phyloP scores from a whole-genome alignment of 805 yeast species.

The Dipodascopsis tothii region DNA sequence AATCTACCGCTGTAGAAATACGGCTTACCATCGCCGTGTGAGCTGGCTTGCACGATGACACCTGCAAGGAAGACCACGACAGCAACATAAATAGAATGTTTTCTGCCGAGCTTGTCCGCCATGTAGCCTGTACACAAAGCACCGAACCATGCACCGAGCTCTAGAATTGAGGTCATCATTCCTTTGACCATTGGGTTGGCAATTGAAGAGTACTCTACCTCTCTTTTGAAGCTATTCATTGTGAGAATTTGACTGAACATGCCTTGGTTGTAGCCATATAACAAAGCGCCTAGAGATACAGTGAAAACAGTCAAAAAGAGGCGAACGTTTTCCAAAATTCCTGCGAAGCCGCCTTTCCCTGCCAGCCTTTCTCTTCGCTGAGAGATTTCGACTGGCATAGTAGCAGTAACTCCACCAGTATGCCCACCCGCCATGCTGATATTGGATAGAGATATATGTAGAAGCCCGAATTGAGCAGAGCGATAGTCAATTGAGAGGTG shows the following conservation, averaged over 20 bases:
- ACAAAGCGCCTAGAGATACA: background rate
- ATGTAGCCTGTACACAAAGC: slow-evolving; percentile 3
- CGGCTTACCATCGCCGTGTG: slow-evolving; percentile 9
- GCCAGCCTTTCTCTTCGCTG: slow-evolving; percentile 10
- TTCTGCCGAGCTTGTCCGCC: slow-evolving; percentile 11
- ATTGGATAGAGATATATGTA: too few relatives aligned
- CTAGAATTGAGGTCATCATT: background rate
- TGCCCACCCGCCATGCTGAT: too few relatives aligned
- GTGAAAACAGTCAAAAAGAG: background rate
- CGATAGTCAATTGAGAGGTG: too few relatives aligned
- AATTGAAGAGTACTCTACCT: background rate
- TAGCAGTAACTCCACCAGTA: too few relatives aligned
- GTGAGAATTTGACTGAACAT: background rate
- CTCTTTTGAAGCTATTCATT: background rate
- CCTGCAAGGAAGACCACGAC: slow-evolving; percentile 11
- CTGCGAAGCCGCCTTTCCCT: slow-evolving; percentile 1
- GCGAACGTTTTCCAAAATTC: background rate
- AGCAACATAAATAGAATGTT: slow-evolving; percentile 3
- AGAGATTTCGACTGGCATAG: slow-evolving; percentile 5
- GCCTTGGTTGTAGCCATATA: slow-evolving; percentile 1
- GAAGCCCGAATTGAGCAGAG: too few relatives aligned
- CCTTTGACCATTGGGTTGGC: background rate
- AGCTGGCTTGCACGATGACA: slow-evolving; percentile 7
- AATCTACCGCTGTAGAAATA: slow-evolving; percentile 43
- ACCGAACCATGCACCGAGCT: slow-evolving; percentile 15